Evolutionary conservation across 345 rosid genomes (phyloP), one percentile per base, ranked within the genome.

Genomic region (Sisymbrium irio): DNA sequence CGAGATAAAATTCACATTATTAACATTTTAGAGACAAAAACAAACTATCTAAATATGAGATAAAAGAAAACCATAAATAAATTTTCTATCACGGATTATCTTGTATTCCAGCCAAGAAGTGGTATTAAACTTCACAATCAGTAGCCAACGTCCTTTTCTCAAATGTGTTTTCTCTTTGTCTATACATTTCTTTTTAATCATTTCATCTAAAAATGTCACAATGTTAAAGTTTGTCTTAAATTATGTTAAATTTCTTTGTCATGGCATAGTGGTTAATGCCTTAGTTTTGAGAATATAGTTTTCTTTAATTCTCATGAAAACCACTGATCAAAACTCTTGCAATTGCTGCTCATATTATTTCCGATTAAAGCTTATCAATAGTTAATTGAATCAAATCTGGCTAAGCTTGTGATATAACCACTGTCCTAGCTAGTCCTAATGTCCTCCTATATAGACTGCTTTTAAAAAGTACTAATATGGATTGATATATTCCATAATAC

Each of bases 381-480:
- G 15, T 10, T 20, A 22, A 33, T 35, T 3, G 8, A 2, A 35
- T 2, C 9, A 33, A 57, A 57, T 27, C 25, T 0, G 42, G 13
- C n/a, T 25, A 62, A 17, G 42, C n/a, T 8, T 62, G 67, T 41
- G 27, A 36, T 18, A 5, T 10, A 54, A 67, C 5, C 5, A 28
- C 5, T 3, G 5, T 4, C 32, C 37, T 46, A 50, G 67, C 74
- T 44, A 69, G 55, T 30, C 64, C 41, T 6, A 14, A 40, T 25
- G 30, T 49, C 28, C 33, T 4, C 18, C 14, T 40, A 13, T 6
- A 30, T 11, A 30, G 67, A 63, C 51, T 56, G 7, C 53, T 27
- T 18, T 46, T 42, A 6, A 6, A 61, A 71, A 60, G 68, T 45
- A 57, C 60, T 65, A 27, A 18, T 40, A 45, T 57, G 66, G 58